phyloP scores from a whole-genome alignment of 164 flowering plant genomes.

The Warburgia ugandensis region DNA sequence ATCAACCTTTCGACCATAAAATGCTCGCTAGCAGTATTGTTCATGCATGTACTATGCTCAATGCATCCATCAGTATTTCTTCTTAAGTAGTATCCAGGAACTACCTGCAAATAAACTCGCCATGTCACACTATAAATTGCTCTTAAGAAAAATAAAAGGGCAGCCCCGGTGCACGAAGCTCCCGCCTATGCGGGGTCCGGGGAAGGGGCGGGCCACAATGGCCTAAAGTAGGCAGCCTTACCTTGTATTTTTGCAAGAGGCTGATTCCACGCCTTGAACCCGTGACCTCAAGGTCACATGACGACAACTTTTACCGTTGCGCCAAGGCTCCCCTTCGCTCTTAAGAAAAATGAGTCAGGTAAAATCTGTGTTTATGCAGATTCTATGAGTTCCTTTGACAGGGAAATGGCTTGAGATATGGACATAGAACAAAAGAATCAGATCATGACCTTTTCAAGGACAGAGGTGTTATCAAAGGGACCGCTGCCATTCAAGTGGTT shows the following conservation, averaged over 20 bases:
- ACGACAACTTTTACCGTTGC: too few species aligned
- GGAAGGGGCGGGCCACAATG: too few species aligned
- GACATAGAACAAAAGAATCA: slow-evolving; percentile 6
- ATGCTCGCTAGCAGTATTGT: slow-evolving; percentile 96
- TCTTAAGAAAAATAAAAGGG: background rate
- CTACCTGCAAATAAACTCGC: slow-evolving; percentile 43
- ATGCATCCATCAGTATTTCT: slow-evolving; percentile 69
- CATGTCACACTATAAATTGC: slow-evolving; percentile 6
- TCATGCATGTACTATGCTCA: slow-evolving; percentile 78
- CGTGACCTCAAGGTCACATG: too few species aligned
- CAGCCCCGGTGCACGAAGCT: too few species aligned
- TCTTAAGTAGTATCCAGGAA: slow-evolving; percentile 94
- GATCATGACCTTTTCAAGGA: slow-evolving; percentile 78
- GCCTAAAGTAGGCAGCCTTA: too few species aligned
- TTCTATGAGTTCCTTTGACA: background rate
- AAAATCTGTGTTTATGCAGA: background rate
- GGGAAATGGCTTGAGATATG: background rate
- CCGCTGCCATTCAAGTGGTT: slow-evolving; percentile 91
- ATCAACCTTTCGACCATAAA: slow-evolving; percentile 87
- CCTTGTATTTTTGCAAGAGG: too few species aligned
- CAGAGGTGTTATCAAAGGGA: slow-evolving; percentile 67
- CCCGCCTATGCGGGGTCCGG: too few species aligned
- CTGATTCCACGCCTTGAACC: too few species aligned
- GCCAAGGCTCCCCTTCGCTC: too few species aligned
- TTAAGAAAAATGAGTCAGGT: too few species aligned